Percentiles rank a stretch among this genome's conserved stretches.
These are phyloP conservation scores for Mycosarcoma mackinlayi DNA, from an alignment of 1,284 basidiomycete genomes.

Conservation along the genomic window DNA sequence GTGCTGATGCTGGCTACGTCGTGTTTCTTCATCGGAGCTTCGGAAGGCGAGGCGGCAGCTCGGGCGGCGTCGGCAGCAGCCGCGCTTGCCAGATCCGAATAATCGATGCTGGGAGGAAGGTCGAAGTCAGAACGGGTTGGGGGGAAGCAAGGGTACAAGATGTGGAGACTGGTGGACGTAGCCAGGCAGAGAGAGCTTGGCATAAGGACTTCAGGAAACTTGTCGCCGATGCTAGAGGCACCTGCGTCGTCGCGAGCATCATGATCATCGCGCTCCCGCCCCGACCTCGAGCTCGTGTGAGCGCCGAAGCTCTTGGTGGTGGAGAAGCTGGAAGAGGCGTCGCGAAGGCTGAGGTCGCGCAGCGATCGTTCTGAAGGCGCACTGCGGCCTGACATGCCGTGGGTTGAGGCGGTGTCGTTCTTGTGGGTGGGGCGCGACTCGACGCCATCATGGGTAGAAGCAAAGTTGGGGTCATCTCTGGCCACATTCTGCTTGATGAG, in stretches of 20 bases:
- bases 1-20: slow-evolving; percentile 3
- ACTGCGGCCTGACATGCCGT: slow-evolving; percentile 17
- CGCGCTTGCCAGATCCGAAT: slow-evolving; percentile 4
- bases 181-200: slow-evolving; percentile 51
- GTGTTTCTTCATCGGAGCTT: background rate
- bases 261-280: slow-evolving; percentile 32
- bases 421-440: slow-evolving; percentile 25
- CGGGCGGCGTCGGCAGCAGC: slow-evolving; percentile 3
- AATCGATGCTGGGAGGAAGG: slow-evolving; percentile 12
- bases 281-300: slow-evolving; percentile 18
- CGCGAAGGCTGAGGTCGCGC: slow-evolving; percentile 39
- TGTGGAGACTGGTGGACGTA: slow-evolving; percentile 51
- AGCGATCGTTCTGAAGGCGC: slow-evolving; percentile 44
- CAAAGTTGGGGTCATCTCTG: slow-evolving; percentile 55
- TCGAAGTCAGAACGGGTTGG: slow-evolving; percentile 55
- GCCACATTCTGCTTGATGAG: slow-evolving; percentile 76
- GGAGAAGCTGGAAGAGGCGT: slow-evolving; percentile 33
- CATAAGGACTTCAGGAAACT: slow-evolving; percentile 44
- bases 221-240: slow-evolving; percentile 13
- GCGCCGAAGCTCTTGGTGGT: slow-evolving; percentile 29
- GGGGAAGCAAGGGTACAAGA: slow-evolving; percentile 59
- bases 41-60: background rate
- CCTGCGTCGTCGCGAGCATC: slow-evolving; percentile 31
- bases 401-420: slow-evolving; percentile 10
- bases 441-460: slow-evolving; percentile 32